Evolutionary conservation across 108 stramenopile species (phyloP).

Genomic region (Cyclotella baltica): DNA sequence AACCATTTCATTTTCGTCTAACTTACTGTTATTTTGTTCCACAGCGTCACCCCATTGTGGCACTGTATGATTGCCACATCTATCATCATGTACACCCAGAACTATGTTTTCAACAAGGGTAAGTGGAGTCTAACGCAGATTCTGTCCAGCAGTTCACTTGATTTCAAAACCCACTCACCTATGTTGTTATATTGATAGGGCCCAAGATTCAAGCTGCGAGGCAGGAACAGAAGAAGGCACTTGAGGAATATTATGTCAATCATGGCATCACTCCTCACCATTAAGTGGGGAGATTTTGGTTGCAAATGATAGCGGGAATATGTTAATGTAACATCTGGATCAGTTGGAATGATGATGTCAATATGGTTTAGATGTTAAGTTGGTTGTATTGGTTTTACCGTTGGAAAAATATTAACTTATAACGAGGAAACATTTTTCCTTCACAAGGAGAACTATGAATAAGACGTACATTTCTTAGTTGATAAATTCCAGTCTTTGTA

Average conservation of each 20-base stretch:
- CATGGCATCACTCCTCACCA: slow-evolving; percentile 55
- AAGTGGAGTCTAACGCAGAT: slow-evolving; percentile 6
- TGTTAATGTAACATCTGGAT: too few relatives aligned
- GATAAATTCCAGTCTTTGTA: too few relatives aligned
- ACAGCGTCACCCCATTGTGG: slow-evolving; percentile 64
- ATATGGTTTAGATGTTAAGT: too few relatives aligned
- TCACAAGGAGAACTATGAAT: too few relatives aligned
- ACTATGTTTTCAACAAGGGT: slow-evolving; percentile 64
- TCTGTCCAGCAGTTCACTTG: slow-evolving; percentile 1
- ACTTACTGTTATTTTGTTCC: slow-evolving; percentile 1
- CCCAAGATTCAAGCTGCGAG: slow-evolving; percentile 39
- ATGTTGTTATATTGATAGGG: slow-evolving; percentile 20
- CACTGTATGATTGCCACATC: slow-evolving; percentile 69
- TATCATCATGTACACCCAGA: slow-evolving; percentile 68
- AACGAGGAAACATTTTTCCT: too few relatives aligned
- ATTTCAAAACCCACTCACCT: not conserved
- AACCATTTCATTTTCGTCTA: not conserved
- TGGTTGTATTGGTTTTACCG: too few relatives aligned
- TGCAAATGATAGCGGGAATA: not conserved
- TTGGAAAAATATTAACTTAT: too few relatives aligned
- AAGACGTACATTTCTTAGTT: too few relatives aligned
- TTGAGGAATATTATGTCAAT: slow-evolving; percentile 52
- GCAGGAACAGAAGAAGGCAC: slow-evolving; percentile 47
- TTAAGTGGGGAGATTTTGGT: slow-evolving; percentile 14
- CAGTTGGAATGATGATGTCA: too few relatives aligned